Base-by-base conservation (phyloP, 78 protist genomes). In the Dictyostelium citrinum region DNA sequence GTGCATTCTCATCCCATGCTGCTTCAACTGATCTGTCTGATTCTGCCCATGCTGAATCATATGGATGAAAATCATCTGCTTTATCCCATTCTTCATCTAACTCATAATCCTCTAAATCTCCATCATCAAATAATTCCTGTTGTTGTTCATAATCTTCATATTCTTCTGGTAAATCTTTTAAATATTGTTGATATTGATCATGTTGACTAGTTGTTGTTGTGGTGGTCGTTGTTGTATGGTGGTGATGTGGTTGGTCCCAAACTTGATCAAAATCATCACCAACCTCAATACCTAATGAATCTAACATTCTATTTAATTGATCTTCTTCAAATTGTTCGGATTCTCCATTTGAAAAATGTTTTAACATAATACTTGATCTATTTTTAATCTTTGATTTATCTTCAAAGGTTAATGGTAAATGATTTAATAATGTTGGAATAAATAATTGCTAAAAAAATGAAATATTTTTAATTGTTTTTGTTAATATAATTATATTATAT, bases 1-100 rank as follows among this genome's bases (percentile, higher is more conserved):
- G 80, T 9, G 95, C 90, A 29, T 77, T 80, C 61, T 79, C 84
- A 55, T 84, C 90, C 84, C 90, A 77, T 82, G 84, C 88, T 33
- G 86, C 90, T 1, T 83, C 90, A 2, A 86, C 84, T 8, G 83
- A 74, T 14, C 22, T 68, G 17, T 86, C 92, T 24, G 60, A 24
- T 14, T 76, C 79, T 6, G 24, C 9, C 92, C 92, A 86, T n/a
- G 92, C 92, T 27, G 35, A 20, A 1, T 86, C 92, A 45, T 76
- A 86, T 86, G 92, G 92, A 31, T 75, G 22, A 16, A 76, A 58
- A 3, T 77, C 78, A 5, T 76, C 72, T 6, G 3, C 79, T 24
- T 12, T 72, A 14, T 76, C 67, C 12, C 45, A 45, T 17, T 17
- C 22, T 14, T 76, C 84, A 22, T 75, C 43, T 20, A 55, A 55